Base-by-base conservation (phyloP, 2,329 filamentous ascomycete species). In the Drechslerella coelobrocha region DNA sequence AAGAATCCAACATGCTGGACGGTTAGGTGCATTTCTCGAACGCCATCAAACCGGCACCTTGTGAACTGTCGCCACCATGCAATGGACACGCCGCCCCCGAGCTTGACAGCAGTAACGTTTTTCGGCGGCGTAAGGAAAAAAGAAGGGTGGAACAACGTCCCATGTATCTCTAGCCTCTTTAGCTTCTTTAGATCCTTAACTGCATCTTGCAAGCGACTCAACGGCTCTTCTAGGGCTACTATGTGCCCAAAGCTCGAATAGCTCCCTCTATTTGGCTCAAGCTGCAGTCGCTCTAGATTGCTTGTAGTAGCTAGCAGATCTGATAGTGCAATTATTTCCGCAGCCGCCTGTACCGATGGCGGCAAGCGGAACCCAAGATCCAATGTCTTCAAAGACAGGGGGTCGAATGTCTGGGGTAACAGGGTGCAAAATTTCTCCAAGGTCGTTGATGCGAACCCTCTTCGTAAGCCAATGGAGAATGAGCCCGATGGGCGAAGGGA, bases 11-110 rank as follows among this genome's bases (percentile, higher is more conserved):
- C 41, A 19, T 45, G n/a, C 41, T 2, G 41, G n/a, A 45, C 8
- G 14, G 2, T 8, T 19, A 45, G 2, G 8, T 23, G 41, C 41
- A 45, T 45, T 19, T 45, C 41, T 19, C 10, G 41, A 2, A 61
- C 57, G 8, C 41, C 51, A 9, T 27, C 10, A 12, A 53, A 61
- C 4, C 23, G 26, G 14, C 48, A 61, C 19, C 43, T 39, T 24
- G 29, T 29, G 19, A 61, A 61, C 24, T 27, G 24, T 5, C 57
- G 41, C 48, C 50, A 21, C 57, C 57, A 61, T 12, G 27, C 51
- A 24, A 53, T 53, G 9, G 57, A 54, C 34, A 53, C 6, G 7
- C 39, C 17, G 7, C 37, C 34, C 2, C 41, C 34, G 19, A 51
- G 50, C 2, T 8, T 26, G 12, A 61, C 47, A 1, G n/a, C 24